These are phyloP conservation scores for Colletotrichum noveboracense DNA, from an alignment of 2,329 filamentous ascomycete species.

Conservation along the genomic window DNA sequence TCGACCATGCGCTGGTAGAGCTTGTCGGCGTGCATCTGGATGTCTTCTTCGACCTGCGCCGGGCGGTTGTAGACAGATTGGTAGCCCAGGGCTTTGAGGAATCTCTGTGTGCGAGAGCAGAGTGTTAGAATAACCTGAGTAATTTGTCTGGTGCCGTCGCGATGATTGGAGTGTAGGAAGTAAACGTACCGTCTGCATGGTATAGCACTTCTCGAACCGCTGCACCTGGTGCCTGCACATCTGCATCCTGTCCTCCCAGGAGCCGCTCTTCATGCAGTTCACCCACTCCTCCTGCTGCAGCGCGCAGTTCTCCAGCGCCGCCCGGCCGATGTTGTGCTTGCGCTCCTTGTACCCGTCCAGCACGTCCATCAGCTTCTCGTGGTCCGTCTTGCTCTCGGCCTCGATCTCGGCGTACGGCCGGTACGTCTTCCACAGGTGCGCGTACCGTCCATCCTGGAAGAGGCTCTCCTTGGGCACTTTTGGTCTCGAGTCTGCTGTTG, in stretches of 20 bases:
- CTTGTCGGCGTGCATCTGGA: slow-evolving; percentile 94
- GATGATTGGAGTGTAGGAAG: fast-evolving
- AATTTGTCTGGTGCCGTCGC: neutral
- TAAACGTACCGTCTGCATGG: slow-evolving; percentile 73
- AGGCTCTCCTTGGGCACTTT: slow-evolving; percentile 55
- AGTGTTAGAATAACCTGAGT: neutral
- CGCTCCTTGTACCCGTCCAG: slow-evolving; percentile 85
- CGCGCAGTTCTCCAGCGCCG: slow-evolving; percentile 92
- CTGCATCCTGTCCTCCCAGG: slow-evolving; percentile 70
- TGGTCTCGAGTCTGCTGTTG: slow-evolving; percentile 19
- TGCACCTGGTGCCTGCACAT: slow-evolving; percentile 82
- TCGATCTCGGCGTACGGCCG: slow-evolving; percentile 74
- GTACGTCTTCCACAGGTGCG: slow-evolving; percentile 94
- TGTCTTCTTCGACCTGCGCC: slow-evolving; percentile 77
- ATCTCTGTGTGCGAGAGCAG: slow-evolving; percentile 59
- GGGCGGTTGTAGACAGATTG: slow-evolving; percentile 70
- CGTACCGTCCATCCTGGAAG: slow-evolving; percentile 69
- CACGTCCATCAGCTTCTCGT: slow-evolving; percentile 81
- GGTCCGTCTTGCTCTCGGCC: slow-evolving; percentile 71
- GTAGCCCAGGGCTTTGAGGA: slow-evolving; percentile 90
- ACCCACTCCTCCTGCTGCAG: slow-evolving; percentile 84
- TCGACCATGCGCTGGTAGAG: slow-evolving; percentile 87
- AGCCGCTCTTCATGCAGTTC: slow-evolving; percentile 79
- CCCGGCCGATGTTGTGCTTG: slow-evolving; percentile 76
- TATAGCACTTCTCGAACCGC: slow-evolving; percentile 85